Evolutionary conservation across 2,329 filamentous ascomycete species (phyloP).

Genomic region (Pseudocercospora pini-densiflorae): DNA sequence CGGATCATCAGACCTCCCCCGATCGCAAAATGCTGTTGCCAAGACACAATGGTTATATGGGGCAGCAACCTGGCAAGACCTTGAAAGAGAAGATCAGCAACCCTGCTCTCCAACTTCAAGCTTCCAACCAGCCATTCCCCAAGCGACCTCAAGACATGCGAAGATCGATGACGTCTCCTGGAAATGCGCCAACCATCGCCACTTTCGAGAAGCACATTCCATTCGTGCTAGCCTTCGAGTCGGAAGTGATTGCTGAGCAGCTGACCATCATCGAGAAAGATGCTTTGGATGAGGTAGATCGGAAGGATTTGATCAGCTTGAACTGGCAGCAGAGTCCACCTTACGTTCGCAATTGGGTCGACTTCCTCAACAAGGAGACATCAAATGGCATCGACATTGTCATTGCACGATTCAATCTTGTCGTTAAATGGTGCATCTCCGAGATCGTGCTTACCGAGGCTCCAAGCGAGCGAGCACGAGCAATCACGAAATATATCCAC

Average conservation of each 20-base stretch:
- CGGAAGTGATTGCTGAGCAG: constrained; percentile 77
- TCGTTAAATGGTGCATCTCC: constrained; percentile 85
- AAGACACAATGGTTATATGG: constrained; percentile 14
- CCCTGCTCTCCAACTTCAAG: constrained; percentile 26
- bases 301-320: constrained; percentile 84
- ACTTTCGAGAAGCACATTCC: constrained; percentile 63
- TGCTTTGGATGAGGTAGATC: constrained; percentile 82
- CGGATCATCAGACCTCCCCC: constrained; percentile 34
- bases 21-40: constrained; percentile 28
- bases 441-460: constrained; percentile 76
- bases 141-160: constrained; percentile 16
- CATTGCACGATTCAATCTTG: constrained; percentile 84
- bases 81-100: constrained; percentile 31
- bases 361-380: constrained; percentile 67
- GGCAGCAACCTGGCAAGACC: constrained; percentile 16
- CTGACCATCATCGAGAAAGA: constrained; percentile 87
- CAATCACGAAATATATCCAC: constrained; percentile 81
- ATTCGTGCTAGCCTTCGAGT: constrained; percentile 81
- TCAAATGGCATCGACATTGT: constrained; percentile 75
- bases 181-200: constrained; percentile 5
- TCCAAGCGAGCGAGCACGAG: constrained; percentile 72
- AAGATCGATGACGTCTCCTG: constrained; percentile 11
- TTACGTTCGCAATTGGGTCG: constrained; percentile 67
- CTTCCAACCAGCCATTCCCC: constrained; percentile 31
- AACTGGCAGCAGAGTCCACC: constrained; percentile 71